Evolutionary conservation across 1,284 basidiomycete genomes (phyloP).

Genomic region (Cystobasidium slooffiae): DNA sequence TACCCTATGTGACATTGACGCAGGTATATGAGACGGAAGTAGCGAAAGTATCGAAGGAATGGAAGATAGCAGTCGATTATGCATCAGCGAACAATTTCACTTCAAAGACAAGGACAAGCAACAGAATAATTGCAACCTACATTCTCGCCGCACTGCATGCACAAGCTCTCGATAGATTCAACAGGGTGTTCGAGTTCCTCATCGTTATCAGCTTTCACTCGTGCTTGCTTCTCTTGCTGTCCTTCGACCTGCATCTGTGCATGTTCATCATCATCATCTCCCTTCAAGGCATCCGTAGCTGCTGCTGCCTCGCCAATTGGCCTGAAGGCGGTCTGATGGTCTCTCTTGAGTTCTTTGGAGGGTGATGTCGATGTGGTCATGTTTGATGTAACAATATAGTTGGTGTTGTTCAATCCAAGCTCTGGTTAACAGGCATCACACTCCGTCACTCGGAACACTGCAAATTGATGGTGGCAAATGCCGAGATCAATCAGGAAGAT

Average conservation of each 20-base stretch:
- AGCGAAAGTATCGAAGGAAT: slow-evolving; percentile 40
- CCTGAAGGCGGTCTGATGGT: slow-evolving; percentile 25
- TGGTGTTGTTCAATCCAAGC: neutral
- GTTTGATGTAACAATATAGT: neutral
- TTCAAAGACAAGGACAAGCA: no score
- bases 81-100: no score
- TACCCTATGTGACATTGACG: slow-evolving; percentile 65
- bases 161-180: slow-evolving; percentile 78
- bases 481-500: no score
- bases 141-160: slow-evolving; percentile 91
- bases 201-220: neutral
- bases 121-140: slow-evolving; percentile 60
- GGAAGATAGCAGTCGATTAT: no score
- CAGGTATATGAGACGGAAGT: neutral
- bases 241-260: slow-evolving; percentile 10
- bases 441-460: no score
- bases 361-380: neutral
- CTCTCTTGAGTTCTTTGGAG: slow-evolving; percentile 4
- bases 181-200: slow-evolving; percentile 41
- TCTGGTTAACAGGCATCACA: no score
- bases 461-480: no score
- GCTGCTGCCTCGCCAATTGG: slow-evolving; percentile 36
- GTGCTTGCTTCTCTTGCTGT: slow-evolving; percentile 1
- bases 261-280: slow-evolving; percentile 19
- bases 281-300: slow-evolving; percentile 30